Evolutionary conservation across 352 stramenopile genomes (phyloP).

Genomic region (Achlya hypogyna): DNA sequence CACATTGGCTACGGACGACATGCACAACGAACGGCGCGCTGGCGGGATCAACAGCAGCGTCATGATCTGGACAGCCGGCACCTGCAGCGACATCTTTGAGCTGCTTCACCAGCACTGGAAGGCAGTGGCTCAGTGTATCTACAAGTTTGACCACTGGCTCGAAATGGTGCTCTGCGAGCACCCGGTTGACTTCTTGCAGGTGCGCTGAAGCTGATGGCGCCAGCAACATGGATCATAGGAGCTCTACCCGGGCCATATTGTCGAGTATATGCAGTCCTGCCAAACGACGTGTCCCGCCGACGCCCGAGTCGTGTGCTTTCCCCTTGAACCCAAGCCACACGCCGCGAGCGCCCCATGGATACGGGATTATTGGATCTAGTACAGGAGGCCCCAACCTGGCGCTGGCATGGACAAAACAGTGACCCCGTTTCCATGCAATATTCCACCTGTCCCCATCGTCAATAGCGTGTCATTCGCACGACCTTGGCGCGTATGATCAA

Average conservation of each 20-base stretch:
- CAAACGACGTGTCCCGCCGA: slow-evolving; percentile 21
- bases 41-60: slow-evolving; percentile 71
- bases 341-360: slow-evolving; percentile 39
- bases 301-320: slow-evolving; percentile 68
- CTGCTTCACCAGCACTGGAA: slow-evolving; percentile 34
- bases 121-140: slow-evolving; percentile 41
- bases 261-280: slow-evolving; percentile 49
- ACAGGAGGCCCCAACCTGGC: neutral
- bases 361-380: slow-evolving; percentile 31
- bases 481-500: no score
- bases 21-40: slow-evolving; percentile 54
- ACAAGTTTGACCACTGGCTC: slow-evolving; percentile 85
- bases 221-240: slow-evolving; percentile 41
- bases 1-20: slow-evolving; percentile 49
- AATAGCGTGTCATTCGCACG: no score
- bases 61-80: slow-evolving; percentile 34
- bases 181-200: neutral
- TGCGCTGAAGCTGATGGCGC: neutral
- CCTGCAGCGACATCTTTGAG: slow-evolving; percentile 26
- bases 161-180: slow-evolving; percentile 12
- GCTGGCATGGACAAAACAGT: no score
- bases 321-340: slow-evolving; percentile 70
- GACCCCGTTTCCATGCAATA: no score
- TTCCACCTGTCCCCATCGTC: no score
- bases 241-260: slow-evolving; percentile 36